Evolutionary conservation across 2,329 filamentous ascomycete genomes (phyloP).

Genomic region (Botrytis paeoniae): DNA sequence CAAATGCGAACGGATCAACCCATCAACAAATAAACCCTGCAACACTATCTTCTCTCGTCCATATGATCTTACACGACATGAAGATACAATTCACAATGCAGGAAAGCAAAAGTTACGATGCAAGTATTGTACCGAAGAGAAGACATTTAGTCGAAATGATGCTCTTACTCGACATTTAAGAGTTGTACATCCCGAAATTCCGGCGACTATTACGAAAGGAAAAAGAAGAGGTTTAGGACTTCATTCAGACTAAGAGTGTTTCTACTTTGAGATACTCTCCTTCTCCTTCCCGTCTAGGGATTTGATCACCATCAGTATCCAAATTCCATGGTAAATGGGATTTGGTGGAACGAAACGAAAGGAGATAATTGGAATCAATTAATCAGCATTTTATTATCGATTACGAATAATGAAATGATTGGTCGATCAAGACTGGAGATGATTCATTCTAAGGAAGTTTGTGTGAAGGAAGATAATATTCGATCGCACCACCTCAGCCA

Average conservation of each 20-base stretch:
- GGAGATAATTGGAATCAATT: background rate
- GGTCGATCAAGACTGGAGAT: background rate
- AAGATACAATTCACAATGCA: conserved; percentile 95
- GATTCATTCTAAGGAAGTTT: background rate
- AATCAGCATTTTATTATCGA: background rate
- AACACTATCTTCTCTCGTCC: conserved; percentile 91
- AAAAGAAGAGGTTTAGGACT: conserved; percentile 33
- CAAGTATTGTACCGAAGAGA: conserved; percentile 89
- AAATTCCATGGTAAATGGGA: background rate
- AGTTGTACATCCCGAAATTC: conserved; percentile 84
- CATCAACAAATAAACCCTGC: conserved; percentile 91
- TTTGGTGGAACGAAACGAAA: background rate
- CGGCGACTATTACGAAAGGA: conserved; percentile 71
- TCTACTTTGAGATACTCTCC: background rate
- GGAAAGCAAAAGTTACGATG: conserved; percentile 94
- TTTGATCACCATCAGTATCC: background rate
- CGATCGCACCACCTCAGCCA: background rate
- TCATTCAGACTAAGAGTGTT: background rate
- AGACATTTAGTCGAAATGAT: conserved; percentile 94
- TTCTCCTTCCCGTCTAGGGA: background rate
- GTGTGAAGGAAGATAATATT: background rate
- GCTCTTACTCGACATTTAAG: conserved; percentile 91
- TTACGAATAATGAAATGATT: background rate
- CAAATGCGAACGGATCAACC: conserved; percentile 88
- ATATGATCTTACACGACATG: conserved; percentile 93